Evolutionary conservation across 495 filamentous ascomycete genomes (phyloP), one percentile per base, ranked within the genome.

Genomic region (Lindgomyces ingoldianus): DNA sequence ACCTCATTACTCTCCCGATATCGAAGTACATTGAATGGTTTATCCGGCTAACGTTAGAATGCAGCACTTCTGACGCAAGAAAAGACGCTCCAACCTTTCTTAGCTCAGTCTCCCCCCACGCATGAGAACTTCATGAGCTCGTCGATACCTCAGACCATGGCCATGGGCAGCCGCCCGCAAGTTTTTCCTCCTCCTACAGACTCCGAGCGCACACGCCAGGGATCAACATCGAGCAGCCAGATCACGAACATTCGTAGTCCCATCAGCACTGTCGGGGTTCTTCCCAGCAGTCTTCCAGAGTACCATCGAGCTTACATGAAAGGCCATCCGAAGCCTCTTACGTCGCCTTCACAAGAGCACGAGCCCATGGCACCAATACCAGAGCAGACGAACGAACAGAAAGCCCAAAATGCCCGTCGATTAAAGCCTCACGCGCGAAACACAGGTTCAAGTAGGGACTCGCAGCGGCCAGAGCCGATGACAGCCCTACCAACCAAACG

Each of bases 231-330:
- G 24, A 66, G 60, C 19, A 67, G 58, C 48, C 68, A 60, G 65
- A 61, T 65, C 29, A 51, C 55, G 1, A 65, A 68, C 11, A 49
- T 57, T 41, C 73, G 75, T 18, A 70, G 64, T 47, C 74, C 76
- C 58, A 81, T 89, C 33, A 93, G 86, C 75, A 93, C 91, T 64
- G 89, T 98, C 48, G 88, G 89, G 62, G 89, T 98, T 44, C 79
- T 98, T 18, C 91, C 95, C 4, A 95, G 89, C 57, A 95, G 90
- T 74, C 75, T 98, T 52, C 91, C 94, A 2, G 85, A 89, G 14
- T 96, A 94, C 52, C 95, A 98, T 73, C 86, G 85, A 39, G 92
- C 91, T 30, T 91, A 87, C 60, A 96, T 98, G 88, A 87, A 91
- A 46, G 77, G 79, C 19, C 72, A 81, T 4, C 68, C 65, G n/a